Conservation (phyloP, 768 basidiomycete genomes). For the Cubamyces sp. region DNA sequence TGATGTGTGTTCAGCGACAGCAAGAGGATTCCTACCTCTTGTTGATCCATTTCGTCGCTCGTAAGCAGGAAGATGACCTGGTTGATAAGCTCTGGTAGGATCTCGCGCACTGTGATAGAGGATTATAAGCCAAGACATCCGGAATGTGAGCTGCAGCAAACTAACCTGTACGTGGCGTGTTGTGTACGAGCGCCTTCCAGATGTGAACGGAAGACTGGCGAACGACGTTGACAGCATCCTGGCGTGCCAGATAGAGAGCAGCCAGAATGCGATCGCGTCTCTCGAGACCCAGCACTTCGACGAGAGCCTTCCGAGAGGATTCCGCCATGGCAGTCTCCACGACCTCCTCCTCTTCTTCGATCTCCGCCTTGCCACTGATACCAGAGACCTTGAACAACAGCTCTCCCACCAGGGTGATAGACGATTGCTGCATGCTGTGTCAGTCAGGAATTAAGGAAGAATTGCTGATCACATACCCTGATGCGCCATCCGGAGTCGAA, state of each 20-base stretch:
- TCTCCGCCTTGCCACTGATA: slow-evolving; percentile 85
- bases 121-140: slow-evolving; percentile 9
- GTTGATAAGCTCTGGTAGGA: slow-evolving; percentile 80
- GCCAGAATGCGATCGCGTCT: slow-evolving; percentile 90
- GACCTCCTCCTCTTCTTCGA: slow-evolving; percentile 77
- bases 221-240: slow-evolving; percentile 88
- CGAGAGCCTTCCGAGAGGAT: slow-evolving; percentile 80
- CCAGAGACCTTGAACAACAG: slow-evolving; percentile 96
- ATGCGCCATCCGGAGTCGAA: slow-evolving; percentile 96
- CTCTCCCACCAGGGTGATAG: slow-evolving; percentile 94
- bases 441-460: slow-evolving; percentile 23
- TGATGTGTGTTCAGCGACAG: background rate
- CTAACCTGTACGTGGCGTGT: slow-evolving; percentile 87
- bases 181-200: slow-evolving; percentile 97
- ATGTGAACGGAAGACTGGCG: slow-evolving; percentile 92
- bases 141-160: background rate
- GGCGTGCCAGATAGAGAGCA: slow-evolving; percentile 89
- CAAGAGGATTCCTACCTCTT: slow-evolving; percentile 62
- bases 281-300: slow-evolving; percentile 86
- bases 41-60: slow-evolving; percentile 79
- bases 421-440: slow-evolving; percentile 71
- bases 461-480: slow-evolving; percentile 56
- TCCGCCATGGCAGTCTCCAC: slow-evolving; percentile 73
- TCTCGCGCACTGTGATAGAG: slow-evolving; percentile 84
- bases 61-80: slow-evolving; percentile 82